Percentiles rank a stretch among this genome's conserved stretches.
phyloP scores from a whole-genome alignment of 164 flowering plant species.

The Aristolochia californica region DNA sequence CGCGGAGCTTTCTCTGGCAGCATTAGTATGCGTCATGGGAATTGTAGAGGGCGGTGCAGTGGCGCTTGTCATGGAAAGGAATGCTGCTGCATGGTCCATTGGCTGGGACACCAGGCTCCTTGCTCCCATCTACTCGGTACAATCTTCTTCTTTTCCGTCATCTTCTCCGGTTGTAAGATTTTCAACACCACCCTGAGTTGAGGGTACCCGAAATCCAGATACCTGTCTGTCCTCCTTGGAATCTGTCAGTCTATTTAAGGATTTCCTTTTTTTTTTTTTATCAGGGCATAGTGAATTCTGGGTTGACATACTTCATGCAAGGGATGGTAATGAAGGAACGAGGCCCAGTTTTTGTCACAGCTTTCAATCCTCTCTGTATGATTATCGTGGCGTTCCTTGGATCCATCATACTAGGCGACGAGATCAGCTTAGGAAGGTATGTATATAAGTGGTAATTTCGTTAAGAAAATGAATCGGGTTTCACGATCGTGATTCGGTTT shows the following conservation, averaged over 20 bases:
- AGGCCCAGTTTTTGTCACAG: conserved; percentile 85
- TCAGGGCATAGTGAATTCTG: conserved; percentile 84
- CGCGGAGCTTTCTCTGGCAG: conserved; percentile 66
- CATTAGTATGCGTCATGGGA: conserved; percentile 66
- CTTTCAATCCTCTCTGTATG: conserved; percentile 82
- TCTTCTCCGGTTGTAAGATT: too few species aligned
- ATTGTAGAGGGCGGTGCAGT: conserved; percentile 44
- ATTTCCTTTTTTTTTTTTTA: background rate
- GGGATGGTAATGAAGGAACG: conserved; percentile 50
- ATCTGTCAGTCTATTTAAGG: too few species aligned
- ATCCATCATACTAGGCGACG: conserved; percentile 50
- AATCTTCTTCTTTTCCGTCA: too few species aligned
- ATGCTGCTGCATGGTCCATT: conserved; percentile 51
- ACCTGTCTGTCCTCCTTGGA: too few species aligned
- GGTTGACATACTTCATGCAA: conserved; percentile 70
- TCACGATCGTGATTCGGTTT: too few species aligned
- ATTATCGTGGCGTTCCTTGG: conserved; percentile 67
- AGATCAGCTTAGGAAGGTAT: conserved; percentile 77
- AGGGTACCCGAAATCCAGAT: too few species aligned
- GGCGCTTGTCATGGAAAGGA: conserved; percentile 51
- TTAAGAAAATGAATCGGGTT: background rate
- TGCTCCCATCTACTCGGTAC: conserved; percentile 71
- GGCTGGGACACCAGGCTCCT: conserved; percentile 76
- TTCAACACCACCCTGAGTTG: too few species aligned
- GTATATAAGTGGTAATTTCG: background rate